Base-by-base conservation (phyloP, 2,329 filamentous ascomycete species). In the Colletotrichum lentis region DNA sequence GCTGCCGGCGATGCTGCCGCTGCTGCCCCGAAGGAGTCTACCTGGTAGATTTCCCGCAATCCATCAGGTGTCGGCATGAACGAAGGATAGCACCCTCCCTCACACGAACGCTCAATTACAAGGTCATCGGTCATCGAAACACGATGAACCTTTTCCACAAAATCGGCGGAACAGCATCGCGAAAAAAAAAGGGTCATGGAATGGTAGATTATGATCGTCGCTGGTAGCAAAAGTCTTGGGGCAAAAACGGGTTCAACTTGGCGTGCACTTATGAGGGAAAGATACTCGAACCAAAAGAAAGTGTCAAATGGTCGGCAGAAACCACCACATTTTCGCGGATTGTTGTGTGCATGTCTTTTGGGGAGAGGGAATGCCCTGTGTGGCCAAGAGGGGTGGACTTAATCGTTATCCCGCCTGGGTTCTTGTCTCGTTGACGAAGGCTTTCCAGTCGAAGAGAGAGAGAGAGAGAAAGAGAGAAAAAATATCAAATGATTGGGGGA, bases 201-300 rank as follows among this genome's bases (percentile, higher is more conserved):
- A 67, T 71, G 73, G 74, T 71, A 64, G 67, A 71, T 72, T 73
- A 74, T 62, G 57, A 69, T 66, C 49, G 55, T 65, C 62, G 66
- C 66, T 69, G 66, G 66, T 69, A 66, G 66, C 66, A 59, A 63
- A 31, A 63, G 66, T 66, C 54, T 65, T 60, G 47, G 60, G 46
- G 67, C 56, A 65, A 65, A 69, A 59, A 37, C 74, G 81, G 83
- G 81, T 84, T 81, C 82, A 85, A 85, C 76, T 88, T 88, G 85
- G 85, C 82, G 85, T 59, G 90, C 89, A 91, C 94, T 97, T 86
- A 97, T 91, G 94, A 97, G 94, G 95, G 95, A 98, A 98, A 98
- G 95, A 98, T 94, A 97, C 91, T 93, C 87, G 79, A 80, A 69
- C 57, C 68, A 50, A 64, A 56, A 60, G 47, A 60, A 49, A 60